These are phyloP conservation scores for Aspergillus oerlinghausenensis DNA, from an alignment of 2,329 filamentous ascomycete species.

Conservation along the genomic window DNA sequence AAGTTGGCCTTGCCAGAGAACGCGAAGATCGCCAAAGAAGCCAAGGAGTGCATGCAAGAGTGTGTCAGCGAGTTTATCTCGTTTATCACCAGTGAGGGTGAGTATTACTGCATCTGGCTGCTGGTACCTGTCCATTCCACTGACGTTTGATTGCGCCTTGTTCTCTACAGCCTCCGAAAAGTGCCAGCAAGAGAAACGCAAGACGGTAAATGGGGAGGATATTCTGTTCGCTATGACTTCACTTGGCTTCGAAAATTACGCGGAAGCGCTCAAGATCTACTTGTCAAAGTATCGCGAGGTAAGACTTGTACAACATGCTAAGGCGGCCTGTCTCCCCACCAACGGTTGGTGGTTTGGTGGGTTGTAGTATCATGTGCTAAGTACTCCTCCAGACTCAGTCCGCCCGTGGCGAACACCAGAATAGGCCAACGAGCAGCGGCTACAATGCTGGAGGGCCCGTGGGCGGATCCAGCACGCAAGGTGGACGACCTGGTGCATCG, in stretches of 20 bases:
- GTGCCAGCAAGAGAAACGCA: conserved; percentile 98
- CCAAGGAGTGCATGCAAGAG: conserved; percentile 99
- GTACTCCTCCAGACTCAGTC: conserved; percentile 66
- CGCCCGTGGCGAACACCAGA: conserved; percentile 63
- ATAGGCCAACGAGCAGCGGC: conserved; percentile 50
- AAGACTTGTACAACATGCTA: conserved; percentile 45
- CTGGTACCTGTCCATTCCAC: background rate
- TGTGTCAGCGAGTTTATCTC: conserved; percentile 99
- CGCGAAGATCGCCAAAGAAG: conserved; percentile 97
- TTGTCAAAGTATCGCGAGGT: conserved; percentile 97
- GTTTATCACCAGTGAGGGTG: conserved; percentile 98
- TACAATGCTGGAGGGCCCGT: conserved; percentile 39
- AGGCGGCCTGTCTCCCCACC: conserved; percentile 1
- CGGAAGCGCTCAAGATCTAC: conserved; percentile 96
- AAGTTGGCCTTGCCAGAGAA: conserved; percentile 96
- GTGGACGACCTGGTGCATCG: conserved; percentile 27
- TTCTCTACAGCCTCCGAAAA: conserved; percentile 82
- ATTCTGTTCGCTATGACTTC: conserved; percentile 99
- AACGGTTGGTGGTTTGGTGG: conserved; percentile 28
- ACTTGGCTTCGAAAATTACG: conserved; percentile 97
- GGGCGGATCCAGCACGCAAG: conserved; percentile 28
- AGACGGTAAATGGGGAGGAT: conserved; percentile 98
- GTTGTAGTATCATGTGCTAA: conserved; percentile 22
- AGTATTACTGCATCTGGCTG: conserved; percentile 31
- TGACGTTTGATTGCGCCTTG: conserved; percentile 4